These are phyloP conservation scores for Taphrina sp. DNA, from an alignment of 1,139 yeast genomes.

Conservation along the genomic window DNA sequence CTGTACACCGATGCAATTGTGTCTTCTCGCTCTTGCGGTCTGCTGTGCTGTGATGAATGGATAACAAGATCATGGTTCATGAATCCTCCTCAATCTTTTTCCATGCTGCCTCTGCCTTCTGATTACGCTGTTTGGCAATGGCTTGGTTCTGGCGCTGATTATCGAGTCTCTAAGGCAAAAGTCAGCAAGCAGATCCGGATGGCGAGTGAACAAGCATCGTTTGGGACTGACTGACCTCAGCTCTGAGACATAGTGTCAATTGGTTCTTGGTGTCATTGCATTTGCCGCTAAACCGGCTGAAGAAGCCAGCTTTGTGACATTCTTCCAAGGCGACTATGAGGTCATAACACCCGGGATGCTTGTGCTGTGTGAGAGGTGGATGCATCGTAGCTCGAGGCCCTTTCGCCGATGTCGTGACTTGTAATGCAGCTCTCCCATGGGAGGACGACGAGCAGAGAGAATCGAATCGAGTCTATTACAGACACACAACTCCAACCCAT, in stretches of 20 bases:
- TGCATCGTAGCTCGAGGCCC: no score
- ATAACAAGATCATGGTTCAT: no score
- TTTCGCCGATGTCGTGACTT: no score
- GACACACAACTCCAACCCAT: no score
- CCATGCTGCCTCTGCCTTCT: conserved; percentile 23
- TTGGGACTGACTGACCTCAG: conserved; percentile 13
- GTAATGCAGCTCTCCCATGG: no score
- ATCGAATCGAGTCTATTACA: neutral
- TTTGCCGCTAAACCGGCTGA: conserved; percentile 20
- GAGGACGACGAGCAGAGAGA: neutral
- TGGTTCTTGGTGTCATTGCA: conserved; percentile 28
- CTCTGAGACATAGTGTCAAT: conserved; percentile 27
- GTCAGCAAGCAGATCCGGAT: neutral
- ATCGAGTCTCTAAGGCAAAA: conserved; percentile 11
- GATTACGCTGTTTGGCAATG: conserved; percentile 17
- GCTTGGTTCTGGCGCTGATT: conserved; percentile 28
- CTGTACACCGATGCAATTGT: no score
- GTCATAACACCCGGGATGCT: conserved; percentile 33
- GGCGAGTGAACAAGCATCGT: no score
- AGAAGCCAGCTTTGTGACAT: conserved; percentile 26
- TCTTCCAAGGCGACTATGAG: conserved; percentile 28
- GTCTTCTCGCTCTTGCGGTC: no score
- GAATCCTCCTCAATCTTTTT: conserved; percentile 14
- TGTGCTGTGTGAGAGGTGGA: conserved; percentile 29
- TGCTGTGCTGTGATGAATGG: no score